Base-by-base conservation (phyloP, 164 flowering plant species). In the Pachysandra terminalis region DNA sequence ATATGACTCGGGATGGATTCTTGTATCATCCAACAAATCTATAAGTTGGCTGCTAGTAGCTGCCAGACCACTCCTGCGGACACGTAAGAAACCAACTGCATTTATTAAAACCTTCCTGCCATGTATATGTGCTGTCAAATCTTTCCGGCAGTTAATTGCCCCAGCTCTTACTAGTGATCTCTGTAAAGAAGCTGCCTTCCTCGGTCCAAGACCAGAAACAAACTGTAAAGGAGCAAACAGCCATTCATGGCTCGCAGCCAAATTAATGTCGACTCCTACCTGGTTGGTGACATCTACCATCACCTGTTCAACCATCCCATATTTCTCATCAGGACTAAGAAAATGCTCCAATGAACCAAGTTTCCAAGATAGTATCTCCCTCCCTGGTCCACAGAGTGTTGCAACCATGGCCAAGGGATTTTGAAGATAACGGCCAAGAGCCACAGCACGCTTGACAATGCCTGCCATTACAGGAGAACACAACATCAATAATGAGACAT, bases 1-100 rank as follows among this genome's bases (percentile, higher is more conserved):
- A 78, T 96, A 96, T 2, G 97, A 93, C 78, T 96, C 98, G 16
- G 99, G 99, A 76, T 96, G 98, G 64, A 96, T 91, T 72, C 99
- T 80, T 8, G 98, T 90, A 75, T 93, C 99, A 84, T 96, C 99
- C 73, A 96, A 73, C 73, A 96, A 74, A 79, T 93, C 97, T 68
- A 96, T 81, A 59, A 78, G 78, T 45, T 90, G 93, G 77, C 82
- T 83, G 73, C 93, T 86, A 68, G 75, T 82, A 56, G 93, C 82
- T 62, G 97, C 97, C 73, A 84, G 73, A 27, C 99, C 99, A 81
- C 87, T 93, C 19, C 95, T 85, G 26, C 97, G 83, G 9, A 96
- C 86, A 62, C 98, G 97, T 75, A 93, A 66, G 73, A 96, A 96
- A 41, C 98, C 99, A 75, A 81, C 93, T 7, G 96, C 88, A 83